Conservation (phyloP, 768 basidiomycete genomes). For the Gloeostereum incarnatum region DNA sequence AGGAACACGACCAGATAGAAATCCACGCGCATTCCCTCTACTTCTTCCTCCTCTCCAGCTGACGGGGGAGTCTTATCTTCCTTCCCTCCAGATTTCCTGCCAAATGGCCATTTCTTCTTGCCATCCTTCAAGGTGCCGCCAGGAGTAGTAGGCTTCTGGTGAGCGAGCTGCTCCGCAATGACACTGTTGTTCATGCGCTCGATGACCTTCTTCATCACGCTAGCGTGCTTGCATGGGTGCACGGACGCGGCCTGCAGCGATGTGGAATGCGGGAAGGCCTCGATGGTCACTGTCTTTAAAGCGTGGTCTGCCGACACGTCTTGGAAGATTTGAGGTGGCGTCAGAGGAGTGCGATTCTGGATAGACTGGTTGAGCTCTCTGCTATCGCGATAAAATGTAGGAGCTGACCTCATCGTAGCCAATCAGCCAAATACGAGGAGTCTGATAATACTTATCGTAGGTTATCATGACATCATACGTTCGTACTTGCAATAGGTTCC, state of each 20-base stretch:
- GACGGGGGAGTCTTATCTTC: conserved; percentile 32
- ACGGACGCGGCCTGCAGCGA: conserved; percentile 86
- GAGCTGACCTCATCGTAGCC: conserved; percentile 86
- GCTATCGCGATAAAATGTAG: too few relatives aligned
- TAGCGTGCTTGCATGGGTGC: conserved; percentile 97
- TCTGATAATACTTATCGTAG: conserved; percentile 99
- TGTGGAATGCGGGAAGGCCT: conserved; percentile 90
- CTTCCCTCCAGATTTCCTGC: conserved; percentile 64
- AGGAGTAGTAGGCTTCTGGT: conserved; percentile 33
- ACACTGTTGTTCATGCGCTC: conserved; percentile 94
- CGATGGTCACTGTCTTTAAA: conserved; percentile 97
- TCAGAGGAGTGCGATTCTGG: conserved; percentile 83
- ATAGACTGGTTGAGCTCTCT: too few relatives aligned
- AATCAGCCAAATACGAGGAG: conserved; percentile 93
- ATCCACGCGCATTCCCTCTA: conserved; percentile 92
- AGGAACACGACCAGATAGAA: conserved; percentile 98
- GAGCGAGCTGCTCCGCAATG: conserved; percentile 71
- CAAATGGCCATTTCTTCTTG: conserved; percentile 83
- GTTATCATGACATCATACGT: conserved; percentile 99
- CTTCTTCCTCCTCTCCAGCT: conserved; percentile 52
- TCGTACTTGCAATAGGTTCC: conserved; percentile 87
- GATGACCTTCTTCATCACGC: conserved; percentile 99
- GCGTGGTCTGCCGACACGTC: conserved; percentile 97
- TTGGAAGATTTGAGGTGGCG: conserved; percentile 88
- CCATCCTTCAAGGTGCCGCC: conserved; percentile 22